phyloP scores from a whole-genome alignment of 805 yeast species.

The Wickerhamiella azyma region DNA sequence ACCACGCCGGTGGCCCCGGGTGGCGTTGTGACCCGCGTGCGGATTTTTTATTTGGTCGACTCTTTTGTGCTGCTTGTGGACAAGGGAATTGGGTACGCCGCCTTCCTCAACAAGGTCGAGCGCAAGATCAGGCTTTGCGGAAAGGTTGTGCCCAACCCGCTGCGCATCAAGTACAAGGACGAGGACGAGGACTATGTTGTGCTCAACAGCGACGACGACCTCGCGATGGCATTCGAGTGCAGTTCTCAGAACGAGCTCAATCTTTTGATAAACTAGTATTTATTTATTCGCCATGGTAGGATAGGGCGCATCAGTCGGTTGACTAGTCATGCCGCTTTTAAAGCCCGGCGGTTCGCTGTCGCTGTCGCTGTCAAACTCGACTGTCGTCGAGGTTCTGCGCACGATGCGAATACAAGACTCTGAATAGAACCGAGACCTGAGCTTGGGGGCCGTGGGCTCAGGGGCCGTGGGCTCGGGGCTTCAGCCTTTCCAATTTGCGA shows the following conservation, averaged over 20 bases:
- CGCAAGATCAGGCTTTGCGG: slow-evolving; percentile 44
- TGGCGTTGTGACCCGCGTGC: slow-evolving; percentile 20
- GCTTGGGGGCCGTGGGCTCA: no score
- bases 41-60: slow-evolving; percentile 25
- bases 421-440: no score
- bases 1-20: slow-evolving; percentile 4
- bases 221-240: slow-evolving; percentile 64
- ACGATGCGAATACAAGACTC: no score
- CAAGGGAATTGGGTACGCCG: slow-evolving; percentile 35
- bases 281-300: neutral
- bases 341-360: no score
- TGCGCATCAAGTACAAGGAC: slow-evolving; percentile 67
- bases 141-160: slow-evolving; percentile 27
- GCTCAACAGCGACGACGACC: slow-evolving; percentile 75
- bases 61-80: slow-evolving; percentile 55
- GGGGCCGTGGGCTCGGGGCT: no score
- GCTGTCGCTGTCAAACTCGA: no score
- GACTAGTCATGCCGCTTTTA: no score
- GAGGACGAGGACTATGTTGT: slow-evolving; percentile 92
- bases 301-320: no score
- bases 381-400: no score
- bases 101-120: slow-evolving; percentile 44
- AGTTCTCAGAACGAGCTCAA: slow-evolving; percentile 11
- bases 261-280: neutral
- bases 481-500: no score